Evolutionary conservation across 139 green algal genomes (phyloP), one percentile per base, ranked within the genome.

Genomic region (Ostreobium quekettii): DNA sequence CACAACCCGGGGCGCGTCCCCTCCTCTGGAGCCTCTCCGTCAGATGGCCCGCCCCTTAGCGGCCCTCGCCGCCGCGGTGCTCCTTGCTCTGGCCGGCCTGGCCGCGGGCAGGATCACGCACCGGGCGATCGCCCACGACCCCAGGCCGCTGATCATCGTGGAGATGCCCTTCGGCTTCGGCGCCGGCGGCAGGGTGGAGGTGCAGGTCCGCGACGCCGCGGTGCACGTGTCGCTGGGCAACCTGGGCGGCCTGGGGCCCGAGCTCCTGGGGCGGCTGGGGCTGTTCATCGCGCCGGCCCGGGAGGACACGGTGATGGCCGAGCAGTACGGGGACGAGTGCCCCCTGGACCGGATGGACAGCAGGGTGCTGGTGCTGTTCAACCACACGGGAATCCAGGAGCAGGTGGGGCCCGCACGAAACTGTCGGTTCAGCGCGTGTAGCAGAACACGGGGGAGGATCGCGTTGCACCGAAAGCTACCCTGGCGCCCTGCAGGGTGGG

Each of bases 281-380:
- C 79, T 91, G 33, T 82, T 91, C 65, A 78, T 93, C 29, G 87
- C 83, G 3, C 26, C 69, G 11, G 26, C 59, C 7, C n/a, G 15
- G 15, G 7, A 26, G 7, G 24, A 39, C 7, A 42, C 24, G 19
- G 28, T n/a, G 19, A 48, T 32, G 11, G 36, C 49, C 6, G 28
- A 53, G 28, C 33, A 29, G 30, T 15, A 28, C 28, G n/a, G 15
- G n/a, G 24, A 26, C 4, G 2, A 4, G 36, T 66, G 71, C 30
- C 49, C 30, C 36, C 46, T 67, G 36, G 37, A 70, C n/a, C n/a
- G n/a, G n/a, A n/a, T n/a, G n/a, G 32, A 64, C 36, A 22, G n/a
- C 22, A 35, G 66, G 37, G 19, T 31, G 26, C 63, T 73, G 30
- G 39, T 57, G n/a, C 57, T 53, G 32, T 37, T 38, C 28, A 64